Evolutionary conservation across 2,329 filamentous ascomycete genomes (phyloP).

Genomic region (Fusarium kyushuense): DNA sequence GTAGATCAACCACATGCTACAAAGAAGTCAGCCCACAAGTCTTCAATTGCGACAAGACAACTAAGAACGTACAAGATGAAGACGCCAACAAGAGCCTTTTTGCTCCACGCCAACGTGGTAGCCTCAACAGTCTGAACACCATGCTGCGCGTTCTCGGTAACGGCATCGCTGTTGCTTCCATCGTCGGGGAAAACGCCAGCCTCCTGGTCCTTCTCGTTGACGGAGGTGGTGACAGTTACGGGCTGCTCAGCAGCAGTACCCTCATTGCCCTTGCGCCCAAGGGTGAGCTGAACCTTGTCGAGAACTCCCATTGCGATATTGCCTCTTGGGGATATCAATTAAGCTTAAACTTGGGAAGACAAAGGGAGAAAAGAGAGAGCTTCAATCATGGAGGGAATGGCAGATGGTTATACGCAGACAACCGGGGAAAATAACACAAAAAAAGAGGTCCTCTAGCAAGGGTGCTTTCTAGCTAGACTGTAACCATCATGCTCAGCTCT

Average conservation of each 20-base stretch:
- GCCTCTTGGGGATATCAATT: slow-evolving; percentile 6
- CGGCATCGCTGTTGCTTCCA: slow-evolving; percentile 26
- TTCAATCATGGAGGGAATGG: neutral
- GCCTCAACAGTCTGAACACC: slow-evolving; percentile 58
- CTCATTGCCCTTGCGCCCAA: slow-evolving; percentile 32
- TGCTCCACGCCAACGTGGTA: slow-evolving; percentile 57
- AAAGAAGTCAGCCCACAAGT: slow-evolving; percentile 1
- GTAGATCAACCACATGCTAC: slow-evolving; percentile 61
- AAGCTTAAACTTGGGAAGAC: slow-evolving; percentile 26
- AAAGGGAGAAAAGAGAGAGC: slow-evolving; percentile 12
- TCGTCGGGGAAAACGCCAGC: slow-evolving; percentile 22
- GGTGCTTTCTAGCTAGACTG: slow-evolving; percentile 18
- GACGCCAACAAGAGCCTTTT: slow-evolving; percentile 50
- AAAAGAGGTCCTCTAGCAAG: slow-evolving; percentile 14
- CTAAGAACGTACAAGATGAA: slow-evolving; percentile 51
- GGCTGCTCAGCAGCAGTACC: slow-evolving; percentile 19
- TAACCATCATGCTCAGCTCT: neutral
- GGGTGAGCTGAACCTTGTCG: slow-evolving; percentile 31
- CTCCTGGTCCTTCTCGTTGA: slow-evolving; percentile 37
- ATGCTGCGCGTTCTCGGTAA: slow-evolving; percentile 48
- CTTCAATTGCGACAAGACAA: neutral
- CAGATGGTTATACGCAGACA: slow-evolving; percentile 17
- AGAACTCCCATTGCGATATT: slow-evolving; percentile 36
- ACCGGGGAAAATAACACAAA: slow-evolving; percentile 12
- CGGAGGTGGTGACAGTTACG: slow-evolving; percentile 23